These are phyloP conservation scores for Strobilomyces dryophilus DNA, from an alignment of 768 basidiomycete species.

Conservation along the genomic window DNA sequence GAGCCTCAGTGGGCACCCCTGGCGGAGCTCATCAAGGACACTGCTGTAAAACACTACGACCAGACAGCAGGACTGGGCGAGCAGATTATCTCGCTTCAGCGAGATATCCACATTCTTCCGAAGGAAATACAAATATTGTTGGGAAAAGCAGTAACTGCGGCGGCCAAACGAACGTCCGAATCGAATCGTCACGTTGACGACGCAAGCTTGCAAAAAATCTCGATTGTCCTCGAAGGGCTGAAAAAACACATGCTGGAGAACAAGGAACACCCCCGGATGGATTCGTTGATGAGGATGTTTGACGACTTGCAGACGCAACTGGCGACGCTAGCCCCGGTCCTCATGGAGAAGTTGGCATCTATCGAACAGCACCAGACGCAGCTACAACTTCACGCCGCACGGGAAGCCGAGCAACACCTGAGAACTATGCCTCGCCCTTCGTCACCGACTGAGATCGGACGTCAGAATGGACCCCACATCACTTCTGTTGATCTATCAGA, in stretches of 20 bases:
- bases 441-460: background rate
- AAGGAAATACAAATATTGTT: conserved; percentile 22
- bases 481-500: conserved; percentile 21
- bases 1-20: conserved; percentile 24
- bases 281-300: conserved; percentile 31
- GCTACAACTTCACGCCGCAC: conserved; percentile 15
- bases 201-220: conserved; percentile 5
- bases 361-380: conserved; percentile 26
- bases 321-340: conserved; percentile 33
- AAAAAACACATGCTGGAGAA: conserved; percentile 10
- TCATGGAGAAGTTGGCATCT: conserved; percentile 32
- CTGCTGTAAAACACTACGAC: conserved; percentile 34
- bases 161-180: background rate
- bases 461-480: background rate
- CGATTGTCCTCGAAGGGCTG: conserved; percentile 16
- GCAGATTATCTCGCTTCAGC: conserved; percentile 32
- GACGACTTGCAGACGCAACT: conserved; percentile 40
- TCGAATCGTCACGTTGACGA: background rate
- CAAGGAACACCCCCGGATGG: conserved; percentile 10
- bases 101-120: conserved; percentile 28
- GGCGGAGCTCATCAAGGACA: conserved; percentile 33
- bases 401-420: background rate
- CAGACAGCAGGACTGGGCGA: conserved; percentile 32
- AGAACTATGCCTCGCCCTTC: background rate
- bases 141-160: conserved; percentile 1